Evolutionary conservation across 2,329 filamentous ascomycete species (phyloP).

Genomic region (Cladosporium sp.): DNA sequence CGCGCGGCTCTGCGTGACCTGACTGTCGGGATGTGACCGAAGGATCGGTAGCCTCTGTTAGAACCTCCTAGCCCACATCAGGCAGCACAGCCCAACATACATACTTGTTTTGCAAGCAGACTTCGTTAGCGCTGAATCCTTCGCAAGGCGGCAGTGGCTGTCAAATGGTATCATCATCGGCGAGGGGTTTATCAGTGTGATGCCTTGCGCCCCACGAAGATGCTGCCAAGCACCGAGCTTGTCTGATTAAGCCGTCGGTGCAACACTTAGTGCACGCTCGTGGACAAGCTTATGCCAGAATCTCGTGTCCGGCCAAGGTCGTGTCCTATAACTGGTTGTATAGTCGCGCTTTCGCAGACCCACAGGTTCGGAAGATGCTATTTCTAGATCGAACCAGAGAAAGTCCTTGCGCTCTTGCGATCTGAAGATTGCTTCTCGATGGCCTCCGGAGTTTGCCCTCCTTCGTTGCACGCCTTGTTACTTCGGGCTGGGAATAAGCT

Average conservation of each 20-base stretch:
- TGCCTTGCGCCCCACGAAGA: background rate
- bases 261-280: background rate
- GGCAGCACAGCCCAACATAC: background rate
- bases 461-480: background rate
- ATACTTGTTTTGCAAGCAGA: background rate
- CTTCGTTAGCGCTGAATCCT: background rate
- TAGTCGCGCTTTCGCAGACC: background rate
- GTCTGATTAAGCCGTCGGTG: background rate
- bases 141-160: background rate
- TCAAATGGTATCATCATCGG: background rate
- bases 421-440: background rate
- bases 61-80: background rate
- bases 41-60: background rate
- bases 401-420: background rate
- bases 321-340: background rate
- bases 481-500: background rate
- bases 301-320: background rate
- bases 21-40: background rate
- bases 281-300: background rate
- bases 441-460: background rate
- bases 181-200: background rate
- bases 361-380: background rate
- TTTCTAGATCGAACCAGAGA: background rate
- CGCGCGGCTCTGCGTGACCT: background rate
- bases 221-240: background rate